These are phyloP conservation scores for Stachybotrys chartarum DNA, from an alignment of 2,329 filamentous ascomycete genomes.

Conservation along the genomic window DNA sequence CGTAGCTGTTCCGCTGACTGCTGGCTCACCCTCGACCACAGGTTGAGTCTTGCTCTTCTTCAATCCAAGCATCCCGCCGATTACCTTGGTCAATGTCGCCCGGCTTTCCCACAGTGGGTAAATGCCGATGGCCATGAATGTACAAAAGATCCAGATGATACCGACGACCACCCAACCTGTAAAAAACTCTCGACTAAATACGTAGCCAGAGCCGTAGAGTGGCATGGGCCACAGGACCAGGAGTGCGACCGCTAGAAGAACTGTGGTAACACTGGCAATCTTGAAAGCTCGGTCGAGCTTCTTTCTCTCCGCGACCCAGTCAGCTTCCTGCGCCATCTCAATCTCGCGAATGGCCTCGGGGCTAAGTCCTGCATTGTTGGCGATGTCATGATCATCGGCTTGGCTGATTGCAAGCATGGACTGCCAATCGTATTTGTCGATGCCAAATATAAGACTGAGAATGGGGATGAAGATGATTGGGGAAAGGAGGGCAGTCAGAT, in stretches of 20 bases:
- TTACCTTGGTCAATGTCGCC: slow-evolving; percentile 32
- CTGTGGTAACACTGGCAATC: slow-evolving; percentile 28
- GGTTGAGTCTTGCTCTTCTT: not conserved
- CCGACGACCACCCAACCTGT: slow-evolving; percentile 65
- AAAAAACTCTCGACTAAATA: slow-evolving; percentile 55
- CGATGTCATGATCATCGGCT: slow-evolving; percentile 66
- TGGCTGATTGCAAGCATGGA: slow-evolving; percentile 73
- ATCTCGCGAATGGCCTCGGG: slow-evolving; percentile 14
- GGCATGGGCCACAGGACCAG: slow-evolving; percentile 89
- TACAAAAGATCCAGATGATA: slow-evolving; percentile 66
- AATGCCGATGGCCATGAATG: slow-evolving; percentile 63
- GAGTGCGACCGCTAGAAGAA: slow-evolving; percentile 51
- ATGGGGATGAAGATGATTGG: slow-evolving; percentile 67
- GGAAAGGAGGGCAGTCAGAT: slow-evolving; percentile 72
- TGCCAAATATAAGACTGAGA: slow-evolving; percentile 50
- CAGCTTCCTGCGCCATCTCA: slow-evolving; percentile 13
- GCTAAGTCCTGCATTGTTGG: slow-evolving; percentile 49
- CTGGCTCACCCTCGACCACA: not conserved
- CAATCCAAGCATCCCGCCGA: not conserved
- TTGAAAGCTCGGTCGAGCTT: slow-evolving; percentile 46
- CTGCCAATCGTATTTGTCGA: slow-evolving; percentile 76
- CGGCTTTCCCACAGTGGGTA: slow-evolving; percentile 77
- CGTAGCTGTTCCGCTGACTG: not conserved
- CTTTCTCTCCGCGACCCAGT: slow-evolving; percentile 36
- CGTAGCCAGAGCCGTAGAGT: slow-evolving; percentile 74